These are phyloP conservation scores for Sphagnurus paluster DNA, from an alignment of 1,284 basidiomycete genomes.

Conservation along the genomic window DNA sequence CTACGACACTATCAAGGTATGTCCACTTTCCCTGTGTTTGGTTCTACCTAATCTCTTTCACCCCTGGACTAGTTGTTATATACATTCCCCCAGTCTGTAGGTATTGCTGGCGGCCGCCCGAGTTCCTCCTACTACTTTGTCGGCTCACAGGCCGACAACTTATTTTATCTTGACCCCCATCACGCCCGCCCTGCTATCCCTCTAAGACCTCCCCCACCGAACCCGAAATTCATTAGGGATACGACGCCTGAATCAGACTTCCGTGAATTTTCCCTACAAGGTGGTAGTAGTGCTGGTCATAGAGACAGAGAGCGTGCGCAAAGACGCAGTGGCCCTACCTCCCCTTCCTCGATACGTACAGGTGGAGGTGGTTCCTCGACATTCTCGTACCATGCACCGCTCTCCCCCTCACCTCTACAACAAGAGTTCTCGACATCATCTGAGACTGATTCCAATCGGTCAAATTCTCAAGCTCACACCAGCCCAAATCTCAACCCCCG, in stretches of 20 bases:
- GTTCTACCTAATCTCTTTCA: not conserved
- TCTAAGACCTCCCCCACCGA: constrained; percentile 58
- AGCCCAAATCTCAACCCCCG: constrained; percentile 21
- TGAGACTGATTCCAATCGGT: not conserved
- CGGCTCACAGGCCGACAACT: constrained; percentile 83
- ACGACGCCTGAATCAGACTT: constrained; percentile 28
- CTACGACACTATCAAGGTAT: constrained; percentile 90
- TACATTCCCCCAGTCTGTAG: constrained; percentile 92
- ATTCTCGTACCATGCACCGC: constrained; percentile 55
- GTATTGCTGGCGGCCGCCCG: constrained; percentile 94
- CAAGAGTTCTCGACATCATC: constrained; percentile 49
- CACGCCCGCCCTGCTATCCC: constrained; percentile 83
- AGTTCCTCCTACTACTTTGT: constrained; percentile 98
- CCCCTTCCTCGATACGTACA: constrained; percentile 52
- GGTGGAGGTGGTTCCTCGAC: constrained; percentile 46
- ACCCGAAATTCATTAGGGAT: constrained; percentile 14
- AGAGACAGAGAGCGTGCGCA: not conserved
- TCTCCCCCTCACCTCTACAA: constrained; percentile 61
- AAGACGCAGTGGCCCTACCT: constrained; percentile 15
- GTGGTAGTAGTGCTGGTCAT: not conserved
- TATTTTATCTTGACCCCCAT: constrained; percentile 97
- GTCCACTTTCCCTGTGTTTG: constrained; percentile 19
- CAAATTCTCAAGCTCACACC: constrained; percentile 6
- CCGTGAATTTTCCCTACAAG: too few species aligned
- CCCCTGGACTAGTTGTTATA: constrained; percentile 65